These are phyloP conservation scores for Actinomucor elegans DNA, from an alignment of 371 early-diverging fungal genomes.

Conservation along the genomic window DNA sequence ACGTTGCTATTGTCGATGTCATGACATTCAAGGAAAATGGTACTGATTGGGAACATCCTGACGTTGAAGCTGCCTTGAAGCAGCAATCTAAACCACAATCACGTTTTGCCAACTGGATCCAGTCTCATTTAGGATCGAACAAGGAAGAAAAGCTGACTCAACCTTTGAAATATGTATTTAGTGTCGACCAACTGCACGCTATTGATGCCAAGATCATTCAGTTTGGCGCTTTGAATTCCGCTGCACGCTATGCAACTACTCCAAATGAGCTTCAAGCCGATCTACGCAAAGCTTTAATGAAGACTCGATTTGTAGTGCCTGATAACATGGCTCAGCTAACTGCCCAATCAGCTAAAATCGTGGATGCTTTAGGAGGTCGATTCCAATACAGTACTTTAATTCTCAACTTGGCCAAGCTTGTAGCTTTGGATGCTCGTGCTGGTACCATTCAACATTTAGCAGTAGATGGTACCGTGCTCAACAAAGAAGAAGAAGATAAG, in stretches of 20 bases:
- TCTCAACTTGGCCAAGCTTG: conserved; percentile 30
- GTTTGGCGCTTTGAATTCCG: conserved; percentile 43
- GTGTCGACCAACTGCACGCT: conserved; percentile 12
- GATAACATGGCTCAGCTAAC: conserved; percentile 26
- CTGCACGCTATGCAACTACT: conserved; percentile 33
- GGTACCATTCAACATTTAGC: conserved; percentile 17
- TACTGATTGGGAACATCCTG: conserved; percentile 31
- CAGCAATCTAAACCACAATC: neutral
- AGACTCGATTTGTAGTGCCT: conserved; percentile 33
- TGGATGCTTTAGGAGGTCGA: conserved; percentile 33
- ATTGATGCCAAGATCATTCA: conserved; percentile 31
- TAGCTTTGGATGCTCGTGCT: conserved; percentile 32
- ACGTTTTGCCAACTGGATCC: conserved; percentile 10
- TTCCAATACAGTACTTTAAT: conserved; percentile 34
- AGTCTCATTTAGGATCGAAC: conserved; percentile 3
- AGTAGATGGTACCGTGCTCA: conserved; percentile 9
- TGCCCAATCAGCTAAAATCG: conserved; percentile 21
- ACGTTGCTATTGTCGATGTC: conserved; percentile 34
- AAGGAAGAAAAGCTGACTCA: conserved; percentile 14
- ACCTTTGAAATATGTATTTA: conserved; percentile 31
- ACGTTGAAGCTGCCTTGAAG: conserved; percentile 9
- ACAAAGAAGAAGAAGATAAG: neutral
- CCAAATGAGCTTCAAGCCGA: conserved; percentile 20
- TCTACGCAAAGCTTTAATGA: conserved; percentile 31
- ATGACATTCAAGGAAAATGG: conserved; percentile 42